Base-by-base conservation (phyloP, 2,329 filamentous ascomycete species). In the Ciborinia camelliae region DNA sequence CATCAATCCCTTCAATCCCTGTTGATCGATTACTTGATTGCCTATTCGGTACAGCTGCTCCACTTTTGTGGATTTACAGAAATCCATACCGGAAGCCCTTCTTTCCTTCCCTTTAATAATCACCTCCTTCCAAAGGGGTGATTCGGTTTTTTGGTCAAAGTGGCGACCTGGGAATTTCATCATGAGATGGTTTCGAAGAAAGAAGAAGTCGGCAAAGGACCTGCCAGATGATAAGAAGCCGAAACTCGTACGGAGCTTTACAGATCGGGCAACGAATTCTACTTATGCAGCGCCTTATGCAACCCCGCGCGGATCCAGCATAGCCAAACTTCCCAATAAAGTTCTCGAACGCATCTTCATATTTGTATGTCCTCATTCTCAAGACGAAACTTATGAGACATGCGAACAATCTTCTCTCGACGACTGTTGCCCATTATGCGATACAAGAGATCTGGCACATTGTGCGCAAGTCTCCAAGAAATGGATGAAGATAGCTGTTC, bases 351-450 rank as follows among this genome's bases (percentile, higher is more conserved):
- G 84, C 74, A 93, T 97, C 74, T 94, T 97, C 76, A 78, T 83
- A 71, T 87, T 87, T 70, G 87, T 97, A 64, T 97, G 93, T 72
- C 93, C 93, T 9, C 94, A 98, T 77, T 81, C 87, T 43, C 79
- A 80, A 62, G 93, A 98, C 77, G 82, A 88, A 74, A 87, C 83
- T 66, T 96, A 95, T 76, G 88, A 91, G 70, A 88, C 87, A 50
- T 94, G 90, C 73, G 94, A 98, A 79, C 85, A 90, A 72, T 91
- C 89, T 66, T 86, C 89, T 70, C 84, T 86, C 58, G 89, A 90
- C 70, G 88, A 92, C 78, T 87, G 87, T 64, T 98, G 94, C 79
- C 94, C 95, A 90, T 87, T 96, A 70, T 98, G 94, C 79, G 92
- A 97, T 79, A 84, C 95, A 80, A 88, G 93, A 70, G 92, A 97